Conservation (phyloP, 192 early-diverging fungal genomes). For the Paraglomus brasilianum region DNA sequence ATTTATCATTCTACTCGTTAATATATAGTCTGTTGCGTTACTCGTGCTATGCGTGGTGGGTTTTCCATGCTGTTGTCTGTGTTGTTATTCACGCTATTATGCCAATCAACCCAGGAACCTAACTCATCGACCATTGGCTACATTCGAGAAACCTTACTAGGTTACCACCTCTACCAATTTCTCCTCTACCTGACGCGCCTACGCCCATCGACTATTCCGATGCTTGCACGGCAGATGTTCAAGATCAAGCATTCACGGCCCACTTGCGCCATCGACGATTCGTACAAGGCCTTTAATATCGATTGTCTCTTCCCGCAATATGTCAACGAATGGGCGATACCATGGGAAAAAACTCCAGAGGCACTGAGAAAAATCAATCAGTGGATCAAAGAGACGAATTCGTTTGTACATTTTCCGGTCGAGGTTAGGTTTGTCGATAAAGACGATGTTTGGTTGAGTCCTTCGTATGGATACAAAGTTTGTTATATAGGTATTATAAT, state of each 20-base stretch:
- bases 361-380: conserved; percentile 53
- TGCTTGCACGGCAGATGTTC: conserved; percentile 56
- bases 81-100: no score
- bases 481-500: conserved; percentile 80
- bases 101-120: no score
- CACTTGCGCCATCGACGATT: conserved; percentile 57
- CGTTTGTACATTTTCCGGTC: conserved; percentile 67
- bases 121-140: no score
- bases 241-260: conserved; percentile 46
- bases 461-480: conserved; percentile 55
- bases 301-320: conserved; percentile 72
- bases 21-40: no score
- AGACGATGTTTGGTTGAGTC: conserved; percentile 72
- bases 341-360: conserved; percentile 52
- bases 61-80: no score
- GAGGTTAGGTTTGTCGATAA: conserved; percentile 68
- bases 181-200: conserved; percentile 58
- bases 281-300: conserved; percentile 65
- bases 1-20: no score
- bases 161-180: conserved; percentile 53
- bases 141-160: conserved; percentile 34
- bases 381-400: conserved; percentile 49
- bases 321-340: conserved; percentile 76
- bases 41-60: no score
- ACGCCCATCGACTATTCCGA: conserved; percentile 47